phyloP scores from a whole-genome alignment of 169 alveolate species.

The Eimeria praecox region DNA sequence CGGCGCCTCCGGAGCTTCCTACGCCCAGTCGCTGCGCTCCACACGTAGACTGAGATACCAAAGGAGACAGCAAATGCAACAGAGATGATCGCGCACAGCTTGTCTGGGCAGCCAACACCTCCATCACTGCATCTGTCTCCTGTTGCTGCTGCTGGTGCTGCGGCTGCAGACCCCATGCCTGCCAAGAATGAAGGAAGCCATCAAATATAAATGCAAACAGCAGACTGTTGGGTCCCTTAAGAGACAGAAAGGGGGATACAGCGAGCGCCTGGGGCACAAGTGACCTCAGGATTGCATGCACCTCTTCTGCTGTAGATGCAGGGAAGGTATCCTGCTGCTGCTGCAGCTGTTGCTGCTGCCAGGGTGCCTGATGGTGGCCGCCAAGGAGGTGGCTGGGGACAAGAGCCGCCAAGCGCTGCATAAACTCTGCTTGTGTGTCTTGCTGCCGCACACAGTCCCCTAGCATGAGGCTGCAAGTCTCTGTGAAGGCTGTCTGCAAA shows the following conservation, averaged over 20 bases:
- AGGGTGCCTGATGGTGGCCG: background rate
- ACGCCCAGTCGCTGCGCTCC: background rate
- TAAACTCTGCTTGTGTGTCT: conserved; percentile 3
- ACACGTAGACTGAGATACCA: background rate
- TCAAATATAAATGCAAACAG: background rate
- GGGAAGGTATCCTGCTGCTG: background rate
- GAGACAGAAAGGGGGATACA: conserved; percentile 33
- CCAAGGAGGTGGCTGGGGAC: background rate
- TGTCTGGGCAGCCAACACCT: background rate
- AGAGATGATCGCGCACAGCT: background rate
- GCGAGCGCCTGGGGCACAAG: conserved; percentile 6
- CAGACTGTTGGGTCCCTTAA: background rate
- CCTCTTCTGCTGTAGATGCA: conserved; percentile 1
- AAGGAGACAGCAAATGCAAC: background rate
- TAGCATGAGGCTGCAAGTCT: conserved; percentile 23
- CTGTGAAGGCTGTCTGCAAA: background rate
- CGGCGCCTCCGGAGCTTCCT: background rate
- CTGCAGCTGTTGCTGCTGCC: background rate
- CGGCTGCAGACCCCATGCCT: conserved; percentile 26
- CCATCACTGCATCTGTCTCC: conserved; percentile 27
- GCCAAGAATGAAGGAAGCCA: background rate
- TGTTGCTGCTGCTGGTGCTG: conserved; percentile 26
- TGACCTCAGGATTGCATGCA: background rate
- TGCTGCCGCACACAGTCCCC: conserved; percentile 13
- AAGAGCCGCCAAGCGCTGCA: conserved; percentile 32